phyloP scores from a whole-genome alignment of 495 filamentous ascomycete species.

The Penicillium egyptiacum region DNA sequence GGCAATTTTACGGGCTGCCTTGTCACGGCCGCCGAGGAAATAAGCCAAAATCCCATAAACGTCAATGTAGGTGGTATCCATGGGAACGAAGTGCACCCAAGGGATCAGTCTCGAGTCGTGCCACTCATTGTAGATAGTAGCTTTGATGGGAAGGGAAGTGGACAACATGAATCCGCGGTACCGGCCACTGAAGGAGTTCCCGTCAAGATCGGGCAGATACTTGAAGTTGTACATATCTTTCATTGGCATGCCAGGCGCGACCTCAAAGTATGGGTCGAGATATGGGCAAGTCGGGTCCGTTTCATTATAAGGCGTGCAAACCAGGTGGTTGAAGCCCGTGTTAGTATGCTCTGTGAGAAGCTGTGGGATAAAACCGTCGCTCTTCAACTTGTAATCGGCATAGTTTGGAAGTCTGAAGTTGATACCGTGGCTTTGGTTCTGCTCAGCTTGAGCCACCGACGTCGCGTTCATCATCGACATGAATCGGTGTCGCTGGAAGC shows the following conservation, averaged over 20 bases:
- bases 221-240: slow-evolving; percentile 55
- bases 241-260: slow-evolving; percentile 39
- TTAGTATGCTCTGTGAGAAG: slow-evolving; percentile 17
- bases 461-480: slow-evolving; percentile 64
- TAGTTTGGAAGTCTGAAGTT: slow-evolving; percentile 25
- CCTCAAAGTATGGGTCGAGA: slow-evolving; percentile 47
- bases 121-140: slow-evolving; percentile 56
- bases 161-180: slow-evolving; percentile 50
- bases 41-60: slow-evolving; percentile 45
- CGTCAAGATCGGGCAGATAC: slow-evolving; percentile 54
- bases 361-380: slow-evolving; percentile 9
- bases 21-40: slow-evolving; percentile 35
- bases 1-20: slow-evolving; percentile 43
- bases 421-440: slow-evolving; percentile 12
- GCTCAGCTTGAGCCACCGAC: slow-evolving; percentile 40
- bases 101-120: slow-evolving; percentile 56
- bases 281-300: slow-evolving; percentile 47
- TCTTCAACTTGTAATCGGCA: slow-evolving; percentile 15
- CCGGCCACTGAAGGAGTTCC: slow-evolving; percentile 54
- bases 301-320: slow-evolving; percentile 23
- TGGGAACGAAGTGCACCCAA: slow-evolving; percentile 57
- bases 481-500: slow-evolving; percentile 48
- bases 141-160: slow-evolving; percentile 46
- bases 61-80: slow-evolving; percentile 41
- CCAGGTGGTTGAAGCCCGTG: slow-evolving; percentile 20